Evolutionary conservation across 495 filamentous ascomycete species (phyloP).

Genomic region (Daldinia concentrica): DNA sequence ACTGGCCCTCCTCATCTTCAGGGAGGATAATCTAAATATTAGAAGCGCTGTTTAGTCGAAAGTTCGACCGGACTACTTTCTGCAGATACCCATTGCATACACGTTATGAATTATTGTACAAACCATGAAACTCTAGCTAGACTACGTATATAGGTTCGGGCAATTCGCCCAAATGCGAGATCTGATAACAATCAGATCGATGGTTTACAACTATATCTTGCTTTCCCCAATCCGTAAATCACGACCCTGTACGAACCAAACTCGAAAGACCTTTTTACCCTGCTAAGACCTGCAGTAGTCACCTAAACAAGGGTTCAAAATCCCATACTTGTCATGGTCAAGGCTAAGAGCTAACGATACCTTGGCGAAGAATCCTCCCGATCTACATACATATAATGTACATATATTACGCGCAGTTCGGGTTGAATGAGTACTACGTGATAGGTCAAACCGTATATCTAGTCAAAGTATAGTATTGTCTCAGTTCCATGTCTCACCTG

Average conservation of each 20-base stretch:
- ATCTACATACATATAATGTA: neutral
- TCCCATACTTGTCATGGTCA: neutral
- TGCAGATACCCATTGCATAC: slow-evolving; percentile 29
- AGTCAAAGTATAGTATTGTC: neutral
- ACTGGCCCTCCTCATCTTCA: slow-evolving; percentile 84
- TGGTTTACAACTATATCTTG: slow-evolving; percentile 3
- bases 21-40: slow-evolving; percentile 77
- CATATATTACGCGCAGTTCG: neutral
- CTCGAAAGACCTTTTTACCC: neutral
- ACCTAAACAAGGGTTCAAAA: neutral
- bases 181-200: neutral
- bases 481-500: neutral
- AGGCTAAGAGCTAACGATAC: neutral
- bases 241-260: neutral
- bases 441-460: neutral
- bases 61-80: slow-evolving; percentile 7
- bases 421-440: neutral
- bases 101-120: slow-evolving; percentile 28
- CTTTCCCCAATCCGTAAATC: neutral
- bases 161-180: slow-evolving; percentile 15
- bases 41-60: slow-evolving; percentile 33
- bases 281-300: neutral
- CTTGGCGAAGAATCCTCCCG: neutral
- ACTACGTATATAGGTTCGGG: slow-evolving; percentile 11
- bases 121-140: slow-evolving; percentile 20